A percentile compares a stretch with the other conserved stretches of the same genome.
Evolutionary conservation across 768 basidiomycete genomes (phyloP).

Genomic region (Amanita jacksonii): DNA sequence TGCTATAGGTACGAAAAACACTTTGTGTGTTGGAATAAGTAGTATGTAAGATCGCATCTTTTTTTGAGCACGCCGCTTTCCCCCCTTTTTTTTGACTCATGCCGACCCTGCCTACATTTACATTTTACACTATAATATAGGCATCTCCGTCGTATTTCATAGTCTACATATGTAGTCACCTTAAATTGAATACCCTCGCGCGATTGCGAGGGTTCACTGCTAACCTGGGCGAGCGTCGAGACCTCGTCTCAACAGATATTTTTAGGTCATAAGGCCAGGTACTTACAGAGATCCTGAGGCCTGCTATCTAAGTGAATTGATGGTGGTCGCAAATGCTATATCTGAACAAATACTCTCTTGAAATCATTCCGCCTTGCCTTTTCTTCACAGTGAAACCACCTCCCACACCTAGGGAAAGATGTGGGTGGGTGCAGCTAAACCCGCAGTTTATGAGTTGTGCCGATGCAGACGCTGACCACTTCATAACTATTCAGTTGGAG

Average conservation of each 20-base stretch:
- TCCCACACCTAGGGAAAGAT: too few relatives aligned
- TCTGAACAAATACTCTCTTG: neutral
- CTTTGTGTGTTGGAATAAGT: neutral
- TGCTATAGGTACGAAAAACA: conserved; percentile 9
- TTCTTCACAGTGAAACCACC: too few relatives aligned
- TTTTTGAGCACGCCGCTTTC: conserved; percentile 7
- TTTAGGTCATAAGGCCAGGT: conserved; percentile 8
- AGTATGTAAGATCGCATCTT: conserved; percentile 3
- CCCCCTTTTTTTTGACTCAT: conserved; percentile 8
- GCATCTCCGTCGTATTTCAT: too few relatives aligned
- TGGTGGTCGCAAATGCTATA: conserved; percentile 11
- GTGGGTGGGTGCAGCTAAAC: too few relatives aligned
- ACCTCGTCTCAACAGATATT: conserved; percentile 13
- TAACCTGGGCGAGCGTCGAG: conserved; percentile 11
- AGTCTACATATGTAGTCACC: too few relatives aligned
- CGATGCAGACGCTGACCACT: too few relatives aligned
- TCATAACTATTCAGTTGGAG: too few relatives aligned
- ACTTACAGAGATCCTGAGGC: neutral
- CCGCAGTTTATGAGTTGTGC: too few relatives aligned
- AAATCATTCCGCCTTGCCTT: too few relatives aligned
- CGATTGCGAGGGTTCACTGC: conserved; percentile 6
- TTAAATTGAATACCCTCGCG: conserved; percentile 3
- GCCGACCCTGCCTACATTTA: too few relatives aligned
- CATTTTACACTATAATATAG: too few relatives aligned
- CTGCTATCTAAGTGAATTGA: conserved; percentile 7